phyloP scores from a whole-genome alignment of 2,329 filamentous ascomycete species.

The Fusarium sp. region DNA sequence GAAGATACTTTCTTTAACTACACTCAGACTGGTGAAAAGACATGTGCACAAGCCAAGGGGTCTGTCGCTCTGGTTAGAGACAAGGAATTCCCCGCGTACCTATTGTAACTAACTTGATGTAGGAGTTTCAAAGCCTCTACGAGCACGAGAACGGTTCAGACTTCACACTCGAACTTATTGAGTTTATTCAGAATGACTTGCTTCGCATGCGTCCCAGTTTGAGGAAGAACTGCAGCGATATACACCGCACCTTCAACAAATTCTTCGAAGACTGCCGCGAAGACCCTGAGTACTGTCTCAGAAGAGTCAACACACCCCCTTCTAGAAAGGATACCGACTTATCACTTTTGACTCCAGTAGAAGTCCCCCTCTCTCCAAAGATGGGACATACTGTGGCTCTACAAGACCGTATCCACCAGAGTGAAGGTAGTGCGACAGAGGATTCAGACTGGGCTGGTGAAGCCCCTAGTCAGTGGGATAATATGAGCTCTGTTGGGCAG shows the following conservation, averaged over 20 bases:
- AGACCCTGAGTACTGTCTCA: not conserved
- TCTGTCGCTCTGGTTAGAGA: not conserved
- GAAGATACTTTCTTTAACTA: conserved; percentile 15
- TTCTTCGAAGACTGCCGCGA: not conserved
- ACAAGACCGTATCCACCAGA: no score
- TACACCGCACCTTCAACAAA: not conserved
- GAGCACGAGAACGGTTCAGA: conserved; percentile 2
- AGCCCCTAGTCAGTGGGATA: no score
- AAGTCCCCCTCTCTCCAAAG: no score
- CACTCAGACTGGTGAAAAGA: not conserved
- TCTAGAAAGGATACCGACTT: not conserved
- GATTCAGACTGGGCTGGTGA: no score
- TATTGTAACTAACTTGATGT: not conserved
- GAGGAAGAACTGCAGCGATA: not conserved
- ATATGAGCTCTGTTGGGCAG: no score
- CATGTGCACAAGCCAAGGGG: not conserved
- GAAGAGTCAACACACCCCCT: not conserved
- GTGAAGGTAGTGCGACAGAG: no score
- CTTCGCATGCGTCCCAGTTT: not conserved
- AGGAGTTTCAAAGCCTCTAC: conserved; percentile 4
- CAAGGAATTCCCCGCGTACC: not conserved
- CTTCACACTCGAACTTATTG: conserved; percentile 2
- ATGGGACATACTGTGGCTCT: no score
- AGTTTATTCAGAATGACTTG: not conserved
- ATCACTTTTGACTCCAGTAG: not conserved